These are phyloP conservation scores for Solanum ossicruentum DNA, from an alignment of 257 asterid species.

Conservation along the genomic window DNA sequence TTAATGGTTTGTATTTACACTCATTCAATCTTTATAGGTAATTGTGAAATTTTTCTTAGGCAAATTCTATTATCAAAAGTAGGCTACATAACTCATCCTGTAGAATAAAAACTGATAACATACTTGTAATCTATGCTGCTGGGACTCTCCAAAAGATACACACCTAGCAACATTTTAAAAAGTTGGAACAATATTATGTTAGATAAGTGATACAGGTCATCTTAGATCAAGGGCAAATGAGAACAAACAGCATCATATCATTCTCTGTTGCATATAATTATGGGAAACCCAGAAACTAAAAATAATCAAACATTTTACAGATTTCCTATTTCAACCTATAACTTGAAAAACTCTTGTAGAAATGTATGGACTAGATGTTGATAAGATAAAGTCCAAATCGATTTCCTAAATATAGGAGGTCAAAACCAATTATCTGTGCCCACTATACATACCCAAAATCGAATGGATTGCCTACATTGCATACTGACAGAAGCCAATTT, in stretches of 20 bases:
- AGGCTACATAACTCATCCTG: no score
- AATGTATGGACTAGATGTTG: neutral
- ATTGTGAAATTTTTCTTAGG: neutral
- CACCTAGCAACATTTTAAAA: neutral
- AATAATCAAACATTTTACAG: neutral
- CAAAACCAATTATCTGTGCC: neutral
- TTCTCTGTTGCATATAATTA: neutral
- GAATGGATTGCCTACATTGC: neutral
- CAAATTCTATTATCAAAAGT: neutral
- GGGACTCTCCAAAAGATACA: neutral
- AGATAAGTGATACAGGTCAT: neutral
- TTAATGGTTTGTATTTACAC: neutral
- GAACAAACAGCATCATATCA: neutral
- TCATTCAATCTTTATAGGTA: neutral
- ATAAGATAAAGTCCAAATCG: neutral
- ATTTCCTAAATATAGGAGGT: neutral
- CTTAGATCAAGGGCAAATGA: neutral
- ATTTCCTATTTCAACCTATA: neutral
- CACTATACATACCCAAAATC: slow-evolving; percentile 6
- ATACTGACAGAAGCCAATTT: neutral
- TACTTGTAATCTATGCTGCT: neutral
- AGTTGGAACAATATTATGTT: neutral
- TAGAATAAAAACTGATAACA: no score
- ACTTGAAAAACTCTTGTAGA: neutral
- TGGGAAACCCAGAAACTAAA: neutral